Evolutionary conservation across 2,329 filamentous ascomycete species (phyloP).

Genomic region (Microdochium nivale): DNA sequence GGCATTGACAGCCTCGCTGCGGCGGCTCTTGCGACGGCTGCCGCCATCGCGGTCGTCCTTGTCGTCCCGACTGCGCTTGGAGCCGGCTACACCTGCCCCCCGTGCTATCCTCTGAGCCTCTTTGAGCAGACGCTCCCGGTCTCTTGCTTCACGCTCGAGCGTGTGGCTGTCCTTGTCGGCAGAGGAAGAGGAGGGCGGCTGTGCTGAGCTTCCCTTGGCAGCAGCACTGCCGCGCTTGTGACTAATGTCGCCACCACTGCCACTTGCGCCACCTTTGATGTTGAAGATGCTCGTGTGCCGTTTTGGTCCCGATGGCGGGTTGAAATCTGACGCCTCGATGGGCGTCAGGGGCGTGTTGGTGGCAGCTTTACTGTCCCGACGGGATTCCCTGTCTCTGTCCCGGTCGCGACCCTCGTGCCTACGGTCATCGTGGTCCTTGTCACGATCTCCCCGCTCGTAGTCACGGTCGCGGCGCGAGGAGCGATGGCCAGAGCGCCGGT

Average conservation of each 20-base stretch:
- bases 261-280: slow-evolving; percentile 23
- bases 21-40: slow-evolving; percentile 37
- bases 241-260: background rate
- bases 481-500: slow-evolving; percentile 28
- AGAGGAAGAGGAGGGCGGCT: background rate
- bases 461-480: slow-evolving; percentile 34
- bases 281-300: slow-evolving; percentile 22
- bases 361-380: slow-evolving; percentile 23
- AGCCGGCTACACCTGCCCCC: slow-evolving; percentile 33
- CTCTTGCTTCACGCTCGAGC: slow-evolving; percentile 57
- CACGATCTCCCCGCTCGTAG: slow-evolving; percentile 26
- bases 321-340: slow-evolving; percentile 26
- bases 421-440: slow-evolving; percentile 25
- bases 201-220: background rate
- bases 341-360: slow-evolving; percentile 21
- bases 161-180: slow-evolving; percentile 52
- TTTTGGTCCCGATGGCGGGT: slow-evolving; percentile 31
- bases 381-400: slow-evolving; percentile 25
- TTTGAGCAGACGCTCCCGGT: slow-evolving; percentile 57
- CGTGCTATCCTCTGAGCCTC: slow-evolving; percentile 59
- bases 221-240: background rate
- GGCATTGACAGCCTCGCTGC: slow-evolving; percentile 36
- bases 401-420: slow-evolving; percentile 24
- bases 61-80: slow-evolving; percentile 37
- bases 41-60: slow-evolving; percentile 32